phyloP scores from a whole-genome alignment of 2,329 filamentous ascomycete species.

The Alternaria sp. region DNA sequence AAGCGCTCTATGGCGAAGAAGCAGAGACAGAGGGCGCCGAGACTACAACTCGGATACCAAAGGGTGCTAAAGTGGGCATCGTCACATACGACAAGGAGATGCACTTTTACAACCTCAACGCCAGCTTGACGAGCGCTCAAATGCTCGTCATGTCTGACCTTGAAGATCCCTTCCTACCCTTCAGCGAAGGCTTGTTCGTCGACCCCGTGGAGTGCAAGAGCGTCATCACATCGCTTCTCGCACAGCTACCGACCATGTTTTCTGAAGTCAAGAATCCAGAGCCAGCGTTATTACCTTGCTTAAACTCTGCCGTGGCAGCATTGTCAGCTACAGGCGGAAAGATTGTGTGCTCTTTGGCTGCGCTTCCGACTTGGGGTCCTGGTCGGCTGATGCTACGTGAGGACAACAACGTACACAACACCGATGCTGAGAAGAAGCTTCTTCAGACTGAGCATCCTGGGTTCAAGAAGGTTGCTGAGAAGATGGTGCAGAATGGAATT shows the following conservation, averaged over 20 bases:
- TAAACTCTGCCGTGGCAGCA: constrained; percentile 84
- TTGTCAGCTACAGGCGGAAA: constrained; percentile 89
- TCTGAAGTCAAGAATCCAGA: constrained; percentile 88
- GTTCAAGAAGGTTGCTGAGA: constrained; percentile 85
- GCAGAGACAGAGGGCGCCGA: constrained; percentile 57
- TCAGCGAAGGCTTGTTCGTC: constrained; percentile 91
- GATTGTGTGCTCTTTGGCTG: constrained; percentile 83
- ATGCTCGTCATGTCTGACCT: constrained; percentile 99
- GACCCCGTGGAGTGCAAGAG: constrained; percentile 89
- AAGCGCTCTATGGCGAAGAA: constrained; percentile 77
- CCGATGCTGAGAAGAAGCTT: constrained; percentile 90
- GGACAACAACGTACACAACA: constrained; percentile 78
- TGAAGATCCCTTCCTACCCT: constrained; percentile 92
- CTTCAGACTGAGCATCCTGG: constrained; percentile 87
- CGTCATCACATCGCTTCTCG: constrained; percentile 87
- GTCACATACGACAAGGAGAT: constrained; percentile 96
- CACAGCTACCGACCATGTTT: constrained; percentile 83
- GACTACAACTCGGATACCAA: constrained; percentile 66
- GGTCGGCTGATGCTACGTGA: constrained; percentile 85
- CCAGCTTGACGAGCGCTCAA: constrained; percentile 82
- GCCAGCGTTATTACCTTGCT: constrained; percentile 80
- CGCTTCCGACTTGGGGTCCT: constrained; percentile 91
- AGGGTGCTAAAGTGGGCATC: constrained; percentile 87
- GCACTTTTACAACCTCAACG: constrained; percentile 94
- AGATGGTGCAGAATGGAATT: constrained; percentile 85